phyloP scores from a whole-genome alignment of 495 filamentous ascomycete genomes.

The Podospora didyma region DNA sequence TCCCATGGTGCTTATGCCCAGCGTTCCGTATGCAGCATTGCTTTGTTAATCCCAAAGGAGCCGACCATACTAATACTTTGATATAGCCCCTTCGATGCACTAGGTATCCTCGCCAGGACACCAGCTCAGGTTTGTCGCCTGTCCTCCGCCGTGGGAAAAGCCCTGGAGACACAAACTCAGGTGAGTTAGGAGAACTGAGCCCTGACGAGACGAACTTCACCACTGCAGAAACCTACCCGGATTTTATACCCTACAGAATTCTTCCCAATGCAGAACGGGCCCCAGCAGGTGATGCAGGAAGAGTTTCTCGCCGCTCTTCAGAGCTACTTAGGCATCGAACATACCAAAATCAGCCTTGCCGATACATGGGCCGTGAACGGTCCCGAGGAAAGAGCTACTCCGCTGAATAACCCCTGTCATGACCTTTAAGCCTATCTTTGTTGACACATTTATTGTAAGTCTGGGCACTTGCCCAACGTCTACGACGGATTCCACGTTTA shows the following conservation, averaged over 20 bases:
- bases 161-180: not conserved
- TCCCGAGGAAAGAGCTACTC: not conserved
- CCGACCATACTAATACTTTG: not conserved
- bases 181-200: not conserved
- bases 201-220: not conserved
- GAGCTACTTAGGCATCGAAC: not conserved
- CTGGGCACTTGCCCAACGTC: not conserved
- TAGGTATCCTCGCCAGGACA: not conserved
- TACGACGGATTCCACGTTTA: slow-evolving; percentile 1
- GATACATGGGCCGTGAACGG: not conserved
- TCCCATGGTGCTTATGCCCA: not conserved
- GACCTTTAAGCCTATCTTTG: not conserved
- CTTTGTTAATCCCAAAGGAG: not conserved
- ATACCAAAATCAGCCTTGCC: not conserved
- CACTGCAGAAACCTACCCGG: not conserved
- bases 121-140: not conserved
- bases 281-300: not conserved
- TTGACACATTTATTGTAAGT: not conserved
- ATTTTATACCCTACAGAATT: slow-evolving; percentile 1
- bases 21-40: not conserved
- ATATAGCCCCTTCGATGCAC: not conserved
- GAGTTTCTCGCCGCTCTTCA: not conserved
- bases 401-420: not conserved
- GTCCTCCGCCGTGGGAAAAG: not conserved
- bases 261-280: not conserved